Evolutionary conservation across 352 stramenopile genomes (phyloP), one percentile per base, ranked within the genome.

Genomic region (Phytopythium boreale): DNA sequence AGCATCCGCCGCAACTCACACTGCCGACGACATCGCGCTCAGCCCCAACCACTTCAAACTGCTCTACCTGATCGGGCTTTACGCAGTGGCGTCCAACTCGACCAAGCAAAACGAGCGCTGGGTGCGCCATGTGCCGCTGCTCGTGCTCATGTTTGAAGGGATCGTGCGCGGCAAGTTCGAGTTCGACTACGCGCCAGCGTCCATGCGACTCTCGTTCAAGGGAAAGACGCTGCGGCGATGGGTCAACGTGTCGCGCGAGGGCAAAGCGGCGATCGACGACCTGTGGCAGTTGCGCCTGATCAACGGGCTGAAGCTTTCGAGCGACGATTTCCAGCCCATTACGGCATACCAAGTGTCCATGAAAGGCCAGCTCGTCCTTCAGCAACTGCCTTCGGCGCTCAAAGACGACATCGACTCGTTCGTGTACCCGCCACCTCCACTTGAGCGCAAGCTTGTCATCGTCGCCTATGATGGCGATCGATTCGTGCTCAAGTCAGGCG

Each of bases 121-220:
- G 97, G 90, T 99, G 59, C 87, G 96, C 46, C 98, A 98, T 58
- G 88, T 97, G 26, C 91, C 97, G 47, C 70, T 99, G 36, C 84
- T 98, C 44, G 97, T 99, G 67, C 81, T 99, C 15, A 90, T 99
- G 71, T 99, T 98, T 71, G 96, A 99, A 70, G 97, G 93, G 15
- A 98, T 99, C 56, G 79, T 98, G 37, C 76, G 88, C 49, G 88
- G 96, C 62, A 89, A 97, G 26, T 82, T 99, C 49, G 89, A 98
- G 66, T 99, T 98, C 71, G 97, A 99, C 79, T 99, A 99, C 64
- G 96, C 96, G 61, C 97, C 97, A n/a, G 89, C 90, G 46, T 97
- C 84, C 12, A 85, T 97, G 66, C 74, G 97, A n/a, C 82, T 99
- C 8, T 94, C 97, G 19, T 97, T 96, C 74, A 87, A 94, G 62